Evolutionary conservation across 768 basidiomycete genomes (phyloP), one percentile per base, ranked within the genome.

Genomic region (Xanthoconium stramineum): DNA sequence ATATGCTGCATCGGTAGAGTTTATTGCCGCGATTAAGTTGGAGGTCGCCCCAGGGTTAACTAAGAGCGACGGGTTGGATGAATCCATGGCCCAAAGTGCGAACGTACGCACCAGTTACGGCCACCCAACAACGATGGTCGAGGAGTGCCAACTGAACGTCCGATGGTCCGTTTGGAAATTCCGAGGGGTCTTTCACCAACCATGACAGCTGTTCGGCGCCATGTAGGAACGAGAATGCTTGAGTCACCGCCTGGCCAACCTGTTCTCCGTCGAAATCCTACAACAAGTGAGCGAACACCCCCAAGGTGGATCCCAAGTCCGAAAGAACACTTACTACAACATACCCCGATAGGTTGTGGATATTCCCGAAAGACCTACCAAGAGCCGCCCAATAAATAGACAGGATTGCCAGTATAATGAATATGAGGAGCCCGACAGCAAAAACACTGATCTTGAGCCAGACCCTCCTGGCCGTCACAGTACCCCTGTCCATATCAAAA

Each of bases 381-480:
- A 82, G 66, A 13, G 80, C 78, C 11, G 81, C 83, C 83, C 83
- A 86, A 65, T 80, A 85, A 45, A 86, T 83, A 3, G 82, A 68
- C 54, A 86, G 69, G 20, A 84, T 70, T 0, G 67, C 69, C 57
- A 82, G 77, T 42, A 86, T 78, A 20, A 78, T 64, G 35, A 82
- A 43, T 14, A 74, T 63, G 17, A 81, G 64, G 29, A 77, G 51
- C 13, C 73, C 58, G 3, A 72, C 65, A 17, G 75, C 72, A 11
- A 63, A 55, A 7, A 76, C 6, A 45, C 82, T 69, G 3, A 74
- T 72, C 60, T 69, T 76, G 47, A 80, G 53, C 70, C 81, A 84
- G 11, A 64, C 53, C 29, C 50, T 63, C 19, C 83, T 74, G 17
- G 73, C 69, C 2, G 48, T 43, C 32, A 64, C 17, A n/a, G 68